phyloP scores from a whole-genome alignment of 2,329 filamentous ascomycete genomes.

The Fusarium sp. region DNA sequence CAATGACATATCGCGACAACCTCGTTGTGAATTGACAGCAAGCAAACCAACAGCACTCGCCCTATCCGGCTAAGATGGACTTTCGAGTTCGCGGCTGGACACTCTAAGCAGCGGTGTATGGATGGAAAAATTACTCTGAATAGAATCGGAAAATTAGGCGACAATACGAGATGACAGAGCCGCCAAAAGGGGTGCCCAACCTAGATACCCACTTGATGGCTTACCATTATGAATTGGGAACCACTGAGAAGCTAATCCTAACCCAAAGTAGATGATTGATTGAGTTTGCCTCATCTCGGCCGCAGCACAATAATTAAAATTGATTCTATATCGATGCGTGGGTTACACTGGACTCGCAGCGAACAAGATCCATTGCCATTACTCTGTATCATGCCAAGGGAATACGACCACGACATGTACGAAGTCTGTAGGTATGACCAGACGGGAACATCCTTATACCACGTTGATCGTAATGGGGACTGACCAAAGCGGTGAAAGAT shows the following conservation, averaged over 20 bases:
- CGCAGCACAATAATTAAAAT: slow-evolving; percentile 6
- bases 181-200: slow-evolving; percentile 16
- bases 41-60: background rate
- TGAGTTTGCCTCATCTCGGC: slow-evolving; percentile 8
- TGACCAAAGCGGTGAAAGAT: slow-evolving; percentile 21
- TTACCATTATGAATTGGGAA: slow-evolving; percentile 29
- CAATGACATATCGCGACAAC: slow-evolving; percentile 14
- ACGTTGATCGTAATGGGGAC: slow-evolving; percentile 3
- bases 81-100: slow-evolving; percentile 1
- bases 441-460: background rate
- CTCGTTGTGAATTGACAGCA: background rate
- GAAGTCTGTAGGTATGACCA: slow-evolving; percentile 30
- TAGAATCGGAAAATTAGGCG: slow-evolving; percentile 35
- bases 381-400: background rate
- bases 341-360: slow-evolving; percentile 13
- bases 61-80: background rate
- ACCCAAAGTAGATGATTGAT: background rate
- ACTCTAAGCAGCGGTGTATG: slow-evolving; percentile 1
- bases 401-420: slow-evolving; percentile 34
- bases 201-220: slow-evolving; percentile 24
- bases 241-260: slow-evolving; percentile 15
- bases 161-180: slow-evolving; percentile 34
- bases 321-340: background rate
- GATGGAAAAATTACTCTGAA: slow-evolving; percentile 21
- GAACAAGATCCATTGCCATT: slow-evolving; percentile 10